These are phyloP conservation scores for Colletotrichum ledebouriae DNA, from an alignment of 2,329 filamentous ascomycete species.

Conservation along the genomic window DNA sequence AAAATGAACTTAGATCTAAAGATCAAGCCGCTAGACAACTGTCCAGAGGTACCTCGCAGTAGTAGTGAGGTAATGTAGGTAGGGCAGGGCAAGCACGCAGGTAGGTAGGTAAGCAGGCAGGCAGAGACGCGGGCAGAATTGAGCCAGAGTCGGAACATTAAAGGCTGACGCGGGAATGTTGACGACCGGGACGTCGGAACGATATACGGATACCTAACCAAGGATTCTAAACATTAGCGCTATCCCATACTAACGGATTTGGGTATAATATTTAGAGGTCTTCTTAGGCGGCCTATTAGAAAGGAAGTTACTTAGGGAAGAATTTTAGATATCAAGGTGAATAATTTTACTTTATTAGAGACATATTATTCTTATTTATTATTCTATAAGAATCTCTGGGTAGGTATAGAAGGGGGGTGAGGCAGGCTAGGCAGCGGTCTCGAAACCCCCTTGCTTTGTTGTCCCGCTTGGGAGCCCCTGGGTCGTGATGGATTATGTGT, in stretches of 20 bases:
- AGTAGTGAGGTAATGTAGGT: neutral
- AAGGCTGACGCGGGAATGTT: neutral
- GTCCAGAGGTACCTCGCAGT: neutral
- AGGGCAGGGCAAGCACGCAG: no score
- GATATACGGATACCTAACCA: neutral
- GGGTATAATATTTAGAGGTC: no score
- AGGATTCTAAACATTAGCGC: no score
- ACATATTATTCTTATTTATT: no score
- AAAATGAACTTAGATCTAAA: neutral
- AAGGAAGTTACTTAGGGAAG: no score
- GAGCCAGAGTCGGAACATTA: neutral
- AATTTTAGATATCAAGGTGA: no score
- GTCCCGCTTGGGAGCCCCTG: slow-evolving; percentile 36
- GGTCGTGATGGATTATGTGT: slow-evolving; percentile 21
- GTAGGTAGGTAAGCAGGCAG: slow-evolving; percentile 5
- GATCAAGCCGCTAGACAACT: neutral
- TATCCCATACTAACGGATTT: no score
- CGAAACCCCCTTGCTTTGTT: slow-evolving; percentile 34
- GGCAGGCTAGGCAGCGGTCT: slow-evolving; percentile 13
- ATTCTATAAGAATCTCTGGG: no score
- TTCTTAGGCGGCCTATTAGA: no score
- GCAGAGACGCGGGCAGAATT: slow-evolving; percentile 17
- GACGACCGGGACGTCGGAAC: neutral
- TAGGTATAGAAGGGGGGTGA: neutral
- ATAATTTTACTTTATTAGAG: no score